phyloP scores from a whole-genome alignment of 257 asterid species.

The Nicotiana paniculata region DNA sequence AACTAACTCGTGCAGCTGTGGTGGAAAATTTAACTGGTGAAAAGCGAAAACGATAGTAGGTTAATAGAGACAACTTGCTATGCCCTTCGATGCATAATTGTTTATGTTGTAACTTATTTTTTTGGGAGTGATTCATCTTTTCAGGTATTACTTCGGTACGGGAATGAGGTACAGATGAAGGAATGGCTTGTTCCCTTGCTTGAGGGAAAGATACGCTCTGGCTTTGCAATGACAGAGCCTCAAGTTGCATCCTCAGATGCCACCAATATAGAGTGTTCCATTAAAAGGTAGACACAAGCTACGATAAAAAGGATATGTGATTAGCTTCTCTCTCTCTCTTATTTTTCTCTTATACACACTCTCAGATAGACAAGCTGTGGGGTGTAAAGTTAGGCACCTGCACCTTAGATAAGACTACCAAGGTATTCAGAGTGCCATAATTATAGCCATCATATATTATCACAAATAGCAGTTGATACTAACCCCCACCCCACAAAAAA shows the following conservation, averaged over 20 bases:
- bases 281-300: constrained; percentile 48
- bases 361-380: background rate
- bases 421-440: background rate
- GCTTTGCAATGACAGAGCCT: constrained; percentile 98
- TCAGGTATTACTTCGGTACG: constrained; percentile 89
- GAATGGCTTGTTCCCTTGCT: constrained; percentile 91
- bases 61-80: background rate
- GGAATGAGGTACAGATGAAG: constrained; percentile 67
- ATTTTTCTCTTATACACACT: background rate
- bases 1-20: background rate
- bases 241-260: constrained; percentile 99
- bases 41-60: background rate
- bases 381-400: background rate
- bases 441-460: background rate
- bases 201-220: constrained; percentile 82
- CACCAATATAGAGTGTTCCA: constrained; percentile 92
- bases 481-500: background rate
- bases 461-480: background rate
- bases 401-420: background rate
- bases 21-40: constrained; percentile 3
- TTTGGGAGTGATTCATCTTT: constrained; percentile 7
- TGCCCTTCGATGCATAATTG: background rate
- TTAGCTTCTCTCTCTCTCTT: background rate
- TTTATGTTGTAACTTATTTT: background rate
- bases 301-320: background rate